Evolutionary conservation across 768 basidiomycete species (phyloP).

Genomic region (Collybia nuda): DNA sequence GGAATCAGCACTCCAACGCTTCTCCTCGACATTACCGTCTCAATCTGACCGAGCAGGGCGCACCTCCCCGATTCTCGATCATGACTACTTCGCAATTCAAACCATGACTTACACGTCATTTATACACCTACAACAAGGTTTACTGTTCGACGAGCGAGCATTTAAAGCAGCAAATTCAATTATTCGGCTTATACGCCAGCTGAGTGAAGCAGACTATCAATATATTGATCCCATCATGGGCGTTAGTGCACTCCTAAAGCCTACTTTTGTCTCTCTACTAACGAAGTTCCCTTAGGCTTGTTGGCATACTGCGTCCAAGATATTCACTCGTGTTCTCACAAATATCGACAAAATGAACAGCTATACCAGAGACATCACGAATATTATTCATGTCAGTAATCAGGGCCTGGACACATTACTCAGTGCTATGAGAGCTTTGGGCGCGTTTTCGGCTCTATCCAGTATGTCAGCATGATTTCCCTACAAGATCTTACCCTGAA

Average conservation of each 20-base stretch:
- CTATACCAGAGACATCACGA: slow-evolving; percentile 4
- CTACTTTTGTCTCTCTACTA: neutral
- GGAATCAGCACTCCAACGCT: slow-evolving; percentile 44
- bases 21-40: slow-evolving; percentile 31
- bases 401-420: slow-evolving; percentile 11
- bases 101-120: slow-evolving; percentile 49
- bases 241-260: slow-evolving; percentile 31
- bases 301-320: slow-evolving; percentile 17
- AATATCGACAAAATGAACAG: slow-evolving; percentile 2
- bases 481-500: neutral
- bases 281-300: slow-evolving; percentile 11
- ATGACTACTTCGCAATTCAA: slow-evolving; percentile 27
- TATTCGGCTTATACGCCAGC: slow-evolving; percentile 42
- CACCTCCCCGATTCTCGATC: neutral
- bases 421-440: slow-evolving; percentile 13
- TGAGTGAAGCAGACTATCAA: slow-evolving; percentile 50
- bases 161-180: slow-evolving; percentile 43
- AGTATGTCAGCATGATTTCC: slow-evolving; percentile 3
- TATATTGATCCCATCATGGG: slow-evolving; percentile 54
- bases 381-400: slow-evolving; percentile 6
- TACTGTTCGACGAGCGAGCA: slow-evolving; percentile 37
- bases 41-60: neutral
- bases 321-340: slow-evolving; percentile 14
- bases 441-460: slow-evolving; percentile 14
- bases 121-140: slow-evolving; percentile 48